These are phyloP conservation scores for Thelonectria rubi DNA, from an alignment of 2,329 filamentous ascomycete species.

Conservation along the genomic window DNA sequence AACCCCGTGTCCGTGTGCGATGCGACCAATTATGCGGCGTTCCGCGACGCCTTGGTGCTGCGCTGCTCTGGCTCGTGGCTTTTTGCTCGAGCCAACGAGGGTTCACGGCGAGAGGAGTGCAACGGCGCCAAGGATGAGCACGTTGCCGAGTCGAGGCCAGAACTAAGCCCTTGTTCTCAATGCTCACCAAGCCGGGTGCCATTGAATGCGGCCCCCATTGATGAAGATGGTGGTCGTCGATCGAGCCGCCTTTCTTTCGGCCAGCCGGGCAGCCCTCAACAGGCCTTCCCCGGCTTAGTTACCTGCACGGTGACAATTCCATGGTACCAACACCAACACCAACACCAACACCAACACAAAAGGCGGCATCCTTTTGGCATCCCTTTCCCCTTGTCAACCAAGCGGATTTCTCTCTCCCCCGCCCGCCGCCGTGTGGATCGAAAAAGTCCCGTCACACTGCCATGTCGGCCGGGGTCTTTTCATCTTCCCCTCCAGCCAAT, in stretches of 20 bases:
- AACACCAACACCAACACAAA: neutral
- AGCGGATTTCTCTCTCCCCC: constrained; percentile 36
- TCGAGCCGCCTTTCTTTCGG: constrained; percentile 17
- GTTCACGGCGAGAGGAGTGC: constrained; percentile 17
- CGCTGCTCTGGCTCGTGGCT: constrained; percentile 26
- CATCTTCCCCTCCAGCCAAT: constrained; percentile 57
- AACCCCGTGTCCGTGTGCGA: constrained; percentile 33
- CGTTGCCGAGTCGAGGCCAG: neutral
- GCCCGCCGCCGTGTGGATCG: constrained; percentile 38
- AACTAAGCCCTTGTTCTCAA: constrained; percentile 3
- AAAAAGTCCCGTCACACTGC: constrained; percentile 29
- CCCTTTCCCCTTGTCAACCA: constrained; percentile 6
- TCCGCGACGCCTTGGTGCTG: constrained; percentile 32
- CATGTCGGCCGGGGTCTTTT: constrained; percentile 31
- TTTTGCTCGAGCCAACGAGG: constrained; percentile 34
- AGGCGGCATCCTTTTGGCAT: constrained; percentile 20
- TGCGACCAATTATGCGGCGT: constrained; percentile 37
- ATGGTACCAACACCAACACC: neutral
- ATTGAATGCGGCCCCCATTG: neutral
- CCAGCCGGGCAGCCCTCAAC: constrained; percentile 1
- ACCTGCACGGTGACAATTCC: neutral
- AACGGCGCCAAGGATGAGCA: neutral
- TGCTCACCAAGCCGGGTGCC: neutral
- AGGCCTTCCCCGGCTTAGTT: constrained; percentile 2
- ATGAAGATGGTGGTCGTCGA: constrained; percentile 13